phyloP scores from a whole-genome alignment of 2,329 filamentous ascomycete genomes.

The Fusarium dlaminii region DNA sequence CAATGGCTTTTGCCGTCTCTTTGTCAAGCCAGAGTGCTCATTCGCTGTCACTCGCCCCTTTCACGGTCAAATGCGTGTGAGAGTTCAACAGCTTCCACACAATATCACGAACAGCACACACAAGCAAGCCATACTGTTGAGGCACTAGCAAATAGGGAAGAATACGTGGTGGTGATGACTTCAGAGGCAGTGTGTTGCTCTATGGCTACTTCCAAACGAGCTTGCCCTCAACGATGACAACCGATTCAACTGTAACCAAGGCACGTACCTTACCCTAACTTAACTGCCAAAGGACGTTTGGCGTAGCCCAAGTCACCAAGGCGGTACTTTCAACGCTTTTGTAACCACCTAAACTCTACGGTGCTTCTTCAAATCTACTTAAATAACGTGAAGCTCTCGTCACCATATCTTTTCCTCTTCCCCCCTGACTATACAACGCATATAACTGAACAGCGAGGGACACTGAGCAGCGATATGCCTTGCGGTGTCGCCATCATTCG shows the following conservation, averaged over 20 bases:
- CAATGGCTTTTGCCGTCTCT: neutral
- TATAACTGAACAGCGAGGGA: neutral
- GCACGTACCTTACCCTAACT: neutral
- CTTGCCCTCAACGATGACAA: neutral
- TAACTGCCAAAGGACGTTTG: slow-evolving; percentile 21
- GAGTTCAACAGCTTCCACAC: slow-evolving; percentile 6
- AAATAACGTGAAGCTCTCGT: neutral
- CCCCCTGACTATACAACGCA: neutral
- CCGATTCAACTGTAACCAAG: slow-evolving; percentile 11
- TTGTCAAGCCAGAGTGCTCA: neutral
- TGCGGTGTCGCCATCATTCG: slow-evolving; percentile 44
- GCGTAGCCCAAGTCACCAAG: neutral
- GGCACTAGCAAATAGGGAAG: neutral
- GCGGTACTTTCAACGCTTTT: neutral
- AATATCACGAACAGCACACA: neutral
- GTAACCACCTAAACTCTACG: neutral
- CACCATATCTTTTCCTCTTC: neutral
- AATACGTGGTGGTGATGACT: neutral
- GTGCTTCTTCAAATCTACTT: neutral
- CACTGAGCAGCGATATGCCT: slow-evolving; percentile 38
- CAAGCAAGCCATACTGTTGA: neutral
- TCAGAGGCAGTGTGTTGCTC: neutral
- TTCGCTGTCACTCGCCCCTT: slow-evolving; percentile 33
- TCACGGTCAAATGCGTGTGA: slow-evolving; percentile 23
- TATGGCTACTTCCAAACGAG: slow-evolving; percentile 24